A percentile compares a stretch with the other conserved stretches of the same genome.
Conservation (phyloP, 1,284 basidiomycete species). For the Exobasidium cylindrosporum region DNA sequence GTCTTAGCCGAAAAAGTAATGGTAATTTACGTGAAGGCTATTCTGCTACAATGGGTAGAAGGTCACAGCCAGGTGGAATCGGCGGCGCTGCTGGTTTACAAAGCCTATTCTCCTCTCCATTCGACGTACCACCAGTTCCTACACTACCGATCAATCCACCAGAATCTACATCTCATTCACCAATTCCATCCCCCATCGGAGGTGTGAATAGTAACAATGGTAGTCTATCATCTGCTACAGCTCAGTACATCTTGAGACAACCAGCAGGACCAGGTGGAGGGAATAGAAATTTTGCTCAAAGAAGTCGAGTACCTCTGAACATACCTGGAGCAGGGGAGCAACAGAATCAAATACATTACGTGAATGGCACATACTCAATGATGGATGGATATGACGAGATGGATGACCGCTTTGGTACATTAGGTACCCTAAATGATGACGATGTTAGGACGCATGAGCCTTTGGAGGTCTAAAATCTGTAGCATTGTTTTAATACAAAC, state of each 20-base stretch:
- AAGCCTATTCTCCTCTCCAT: slow-evolving; percentile 43
- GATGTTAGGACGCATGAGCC: slow-evolving; percentile 11
- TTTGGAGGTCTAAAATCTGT: slow-evolving; percentile 12
- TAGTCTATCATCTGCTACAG: slow-evolving; percentile 2
- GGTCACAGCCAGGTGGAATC: slow-evolving; percentile 48
- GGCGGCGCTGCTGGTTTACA: slow-evolving; percentile 37
- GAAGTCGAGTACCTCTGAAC: slow-evolving; percentile 8
- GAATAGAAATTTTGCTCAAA: slow-evolving; percentile 9
- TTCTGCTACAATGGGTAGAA: slow-evolving; percentile 45
- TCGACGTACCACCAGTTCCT: slow-evolving; percentile 45
- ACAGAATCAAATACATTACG: not conserved
- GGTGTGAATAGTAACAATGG: not conserved
- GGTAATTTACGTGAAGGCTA: slow-evolving; percentile 42
- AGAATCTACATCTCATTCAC: not conserved
- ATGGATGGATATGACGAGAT: not conserved
- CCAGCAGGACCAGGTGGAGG: slow-evolving; percentile 9
- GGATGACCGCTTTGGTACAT: not conserved
- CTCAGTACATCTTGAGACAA: slow-evolving; percentile 8
- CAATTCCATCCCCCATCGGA: slow-evolving; percentile 26
- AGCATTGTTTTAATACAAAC: no score
- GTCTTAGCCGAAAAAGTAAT: slow-evolving; percentile 30
- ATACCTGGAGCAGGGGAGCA: not conserved
- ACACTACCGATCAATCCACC: slow-evolving; percentile 19
- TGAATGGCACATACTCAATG: not conserved
- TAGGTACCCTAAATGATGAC: not conserved